Percentiles rank a stretch among this genome's conserved stretches.
Evolutionary conservation across 108 stramenopile species (phyloP).

Genomic region (Skeletonema menzelii): DNA sequence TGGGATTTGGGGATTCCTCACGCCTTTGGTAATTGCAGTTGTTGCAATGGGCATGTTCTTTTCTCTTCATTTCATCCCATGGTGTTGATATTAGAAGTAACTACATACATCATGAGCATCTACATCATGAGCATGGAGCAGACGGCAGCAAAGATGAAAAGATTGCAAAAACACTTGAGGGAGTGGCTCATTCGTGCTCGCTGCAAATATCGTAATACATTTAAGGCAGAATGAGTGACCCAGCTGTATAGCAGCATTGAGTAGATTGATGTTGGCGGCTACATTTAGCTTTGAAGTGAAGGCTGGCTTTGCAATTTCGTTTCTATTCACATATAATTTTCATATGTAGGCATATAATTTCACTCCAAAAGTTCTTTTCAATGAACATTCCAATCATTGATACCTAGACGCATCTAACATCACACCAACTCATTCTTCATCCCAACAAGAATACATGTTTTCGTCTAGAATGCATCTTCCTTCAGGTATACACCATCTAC

Average conservation of each 20-base stretch:
- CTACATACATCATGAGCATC: no score
- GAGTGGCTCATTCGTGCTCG: no score
- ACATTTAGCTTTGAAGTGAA: neutral
- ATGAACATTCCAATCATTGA: no score
- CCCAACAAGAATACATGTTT: constrained; percentile 36
- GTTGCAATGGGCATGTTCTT: constrained; percentile 81
- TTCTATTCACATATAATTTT: neutral
- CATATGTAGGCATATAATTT: no score
- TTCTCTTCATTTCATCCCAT: constrained; percentile 86
- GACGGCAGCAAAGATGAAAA: no score
- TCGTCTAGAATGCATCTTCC: constrained; percentile 54
- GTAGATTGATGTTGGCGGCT: neutral
- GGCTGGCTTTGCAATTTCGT: neutral
- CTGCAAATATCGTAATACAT: no score
- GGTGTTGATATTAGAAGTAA: constrained; percentile 16
- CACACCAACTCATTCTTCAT: constrained; percentile 5
- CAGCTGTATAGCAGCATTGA: no score
- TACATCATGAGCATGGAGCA: no score
- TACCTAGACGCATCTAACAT: neutral
- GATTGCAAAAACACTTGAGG: no score
- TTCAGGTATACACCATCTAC: constrained; percentile 47
- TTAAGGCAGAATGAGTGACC: no score
- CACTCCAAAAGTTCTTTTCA: no score
- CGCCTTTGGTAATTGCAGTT: constrained; percentile 79
- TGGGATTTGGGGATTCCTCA: constrained; percentile 89